Evolutionary conservation across 257 asterid species (phyloP).

Genomic region (Ballota nigra): DNA sequence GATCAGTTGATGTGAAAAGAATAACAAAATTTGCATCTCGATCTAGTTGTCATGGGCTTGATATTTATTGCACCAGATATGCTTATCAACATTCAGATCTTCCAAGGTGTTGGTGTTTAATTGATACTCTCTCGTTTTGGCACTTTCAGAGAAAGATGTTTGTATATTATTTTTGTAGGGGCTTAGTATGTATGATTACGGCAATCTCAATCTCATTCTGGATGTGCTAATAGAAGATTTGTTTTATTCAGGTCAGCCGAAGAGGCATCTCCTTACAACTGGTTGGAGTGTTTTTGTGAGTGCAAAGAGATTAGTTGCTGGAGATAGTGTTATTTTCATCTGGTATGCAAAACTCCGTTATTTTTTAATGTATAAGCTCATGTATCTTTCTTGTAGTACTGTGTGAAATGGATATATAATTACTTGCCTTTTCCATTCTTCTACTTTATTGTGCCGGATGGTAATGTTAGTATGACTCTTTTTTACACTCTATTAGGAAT

Average conservation of each 20-base stretch:
- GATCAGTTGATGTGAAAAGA: too few species aligned
- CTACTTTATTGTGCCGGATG: background rate
- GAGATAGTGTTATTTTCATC: conserved; percentile 93
- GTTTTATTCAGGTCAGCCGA: conserved; percentile 80
- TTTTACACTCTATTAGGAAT: conserved; percentile 49
- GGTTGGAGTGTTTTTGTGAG: conserved; percentile 99
- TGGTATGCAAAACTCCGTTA: conserved; percentile 50
- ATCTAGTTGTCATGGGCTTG: background rate
- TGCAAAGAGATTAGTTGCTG: conserved; percentile 93
- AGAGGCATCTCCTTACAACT: conserved; percentile 95
- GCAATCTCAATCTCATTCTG: conserved; percentile 9
- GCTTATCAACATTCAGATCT: too few species aligned
- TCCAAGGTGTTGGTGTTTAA: too few species aligned
- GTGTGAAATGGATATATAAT: too few species aligned
- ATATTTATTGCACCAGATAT: too few species aligned
- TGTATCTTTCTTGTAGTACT: too few species aligned
- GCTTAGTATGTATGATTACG: background rate
- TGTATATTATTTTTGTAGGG: background rate
- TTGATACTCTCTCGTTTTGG: background rate
- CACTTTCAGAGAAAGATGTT: background rate
- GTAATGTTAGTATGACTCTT: background rate
- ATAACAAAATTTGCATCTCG: background rate
- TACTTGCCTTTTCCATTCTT: background rate
- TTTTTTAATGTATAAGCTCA: background rate
- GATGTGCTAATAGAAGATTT: background rate